A percentile compares a stretch with the other conserved stretches of the same genome.
Evolutionary conservation across 2,329 filamentous ascomycete species (phyloP).

Genomic region (Ophiostoma triangulosporum): DNA sequence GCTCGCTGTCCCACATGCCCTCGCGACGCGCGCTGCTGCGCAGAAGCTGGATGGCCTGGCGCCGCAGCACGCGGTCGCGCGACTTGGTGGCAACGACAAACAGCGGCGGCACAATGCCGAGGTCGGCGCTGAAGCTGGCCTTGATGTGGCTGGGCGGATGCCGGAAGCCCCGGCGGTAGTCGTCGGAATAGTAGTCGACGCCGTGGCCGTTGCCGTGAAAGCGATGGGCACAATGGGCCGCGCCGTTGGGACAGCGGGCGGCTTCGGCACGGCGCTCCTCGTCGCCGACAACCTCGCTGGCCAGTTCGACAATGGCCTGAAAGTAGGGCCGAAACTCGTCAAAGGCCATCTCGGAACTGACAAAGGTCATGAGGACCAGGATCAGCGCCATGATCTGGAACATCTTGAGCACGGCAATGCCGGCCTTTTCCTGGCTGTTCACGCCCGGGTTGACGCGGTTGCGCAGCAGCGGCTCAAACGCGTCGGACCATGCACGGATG

Average conservation of each 20-base stretch:
- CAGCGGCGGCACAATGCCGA: slow-evolving; percentile 51
- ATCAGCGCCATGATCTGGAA: slow-evolving; percentile 43
- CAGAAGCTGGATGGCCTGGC: slow-evolving; percentile 48
- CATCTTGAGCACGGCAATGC: slow-evolving; percentile 50
- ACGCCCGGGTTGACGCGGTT: slow-evolving; percentile 34
- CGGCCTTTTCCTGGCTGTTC: slow-evolving; percentile 42
- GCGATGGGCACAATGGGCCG: slow-evolving; percentile 23
- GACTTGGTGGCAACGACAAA: slow-evolving; percentile 56
- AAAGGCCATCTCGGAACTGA: slow-evolving; percentile 43
- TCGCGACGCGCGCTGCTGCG: slow-evolving; percentile 47
- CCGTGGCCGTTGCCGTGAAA: slow-evolving; percentile 15
- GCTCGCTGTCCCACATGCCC: slow-evolving; percentile 56
- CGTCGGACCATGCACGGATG: slow-evolving; percentile 39
- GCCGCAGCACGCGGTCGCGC: slow-evolving; percentile 40
- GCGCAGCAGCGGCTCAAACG: slow-evolving; percentile 41
- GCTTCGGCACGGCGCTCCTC: slow-evolving; percentile 38
- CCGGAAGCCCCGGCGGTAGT: slow-evolving; percentile 28
- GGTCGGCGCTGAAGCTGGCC: slow-evolving; percentile 48
- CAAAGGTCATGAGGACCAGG: slow-evolving; percentile 47
- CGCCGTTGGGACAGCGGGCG: slow-evolving; percentile 29
- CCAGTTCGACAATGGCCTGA: slow-evolving; percentile 40
- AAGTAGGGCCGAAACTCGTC: slow-evolving; percentile 41
- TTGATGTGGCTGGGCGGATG: slow-evolving; percentile 39
- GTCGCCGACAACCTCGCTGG: slow-evolving; percentile 44
- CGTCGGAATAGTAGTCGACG: slow-evolving; percentile 11